Conservation (phyloP, 2,329 filamentous ascomycete genomes). For the Trichoderma pleuroti region DNA sequence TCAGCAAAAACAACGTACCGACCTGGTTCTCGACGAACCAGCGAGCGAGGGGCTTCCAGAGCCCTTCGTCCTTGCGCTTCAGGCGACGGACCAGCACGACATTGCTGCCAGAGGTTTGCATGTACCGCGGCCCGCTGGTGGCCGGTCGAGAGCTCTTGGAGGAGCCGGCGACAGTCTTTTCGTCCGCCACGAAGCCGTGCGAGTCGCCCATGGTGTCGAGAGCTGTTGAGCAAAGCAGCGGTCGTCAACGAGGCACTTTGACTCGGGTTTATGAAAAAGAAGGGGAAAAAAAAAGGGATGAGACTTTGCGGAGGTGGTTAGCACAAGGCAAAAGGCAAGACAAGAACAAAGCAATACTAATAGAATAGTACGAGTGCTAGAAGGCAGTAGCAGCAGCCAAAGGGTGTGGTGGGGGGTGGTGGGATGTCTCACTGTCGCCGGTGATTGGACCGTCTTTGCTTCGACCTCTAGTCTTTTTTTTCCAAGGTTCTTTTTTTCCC, state of each 20-base stretch:
- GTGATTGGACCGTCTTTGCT: neutral
- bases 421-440: constrained; percentile 15
- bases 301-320: constrained; percentile 3
- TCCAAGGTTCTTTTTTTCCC: neutral
- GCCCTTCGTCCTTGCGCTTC: constrained; percentile 60
- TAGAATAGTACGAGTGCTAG: neutral
- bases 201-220: constrained; percentile 16
- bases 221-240: neutral
- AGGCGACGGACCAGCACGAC: constrained; percentile 54
- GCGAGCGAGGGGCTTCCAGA: constrained; percentile 57
- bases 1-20: constrained; percentile 51
- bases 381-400: neutral
- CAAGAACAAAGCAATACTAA: neutral
- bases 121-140: constrained; percentile 52
- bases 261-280: neutral
- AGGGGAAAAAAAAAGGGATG: neutral
- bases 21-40: constrained; percentile 79
- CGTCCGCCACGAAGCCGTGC: neutral
- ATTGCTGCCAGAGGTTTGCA: constrained; percentile 50
- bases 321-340: neutral
- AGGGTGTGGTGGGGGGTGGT: constrained; percentile 14
- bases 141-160: constrained; percentile 30
- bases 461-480: constrained; percentile 2
- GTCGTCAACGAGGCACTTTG: neutral
- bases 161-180: constrained; percentile 24